These are phyloP conservation scores for Penicillium sp. DNA, from an alignment of 2,329 filamentous ascomycete genomes.

Conservation along the genomic window DNA sequence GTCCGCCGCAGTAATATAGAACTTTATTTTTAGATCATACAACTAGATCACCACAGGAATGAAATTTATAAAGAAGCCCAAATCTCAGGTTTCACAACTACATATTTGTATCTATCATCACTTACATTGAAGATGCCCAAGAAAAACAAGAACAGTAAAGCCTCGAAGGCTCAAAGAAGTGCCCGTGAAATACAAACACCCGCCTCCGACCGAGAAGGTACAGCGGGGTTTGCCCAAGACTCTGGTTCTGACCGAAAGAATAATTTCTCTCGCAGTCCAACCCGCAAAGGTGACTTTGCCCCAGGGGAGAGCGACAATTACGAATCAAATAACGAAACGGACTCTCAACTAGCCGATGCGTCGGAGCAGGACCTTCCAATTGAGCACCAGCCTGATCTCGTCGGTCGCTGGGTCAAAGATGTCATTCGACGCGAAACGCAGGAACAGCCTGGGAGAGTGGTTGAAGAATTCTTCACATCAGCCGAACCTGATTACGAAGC, in stretches of 20 bases:
- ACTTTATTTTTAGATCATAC: not conserved
- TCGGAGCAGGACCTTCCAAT: not conserved
- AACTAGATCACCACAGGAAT: not conserved
- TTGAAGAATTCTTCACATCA: constrained; percentile 5
- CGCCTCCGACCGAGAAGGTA: not conserved
- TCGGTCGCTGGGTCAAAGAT: not conserved
- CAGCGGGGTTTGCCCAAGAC: not conserved
- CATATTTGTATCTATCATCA: not conserved
- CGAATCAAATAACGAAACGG: not conserved
- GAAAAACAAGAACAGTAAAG: not conserved
- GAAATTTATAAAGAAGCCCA: not conserved
- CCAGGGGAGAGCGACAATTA: not conserved
- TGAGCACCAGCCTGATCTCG: not conserved
- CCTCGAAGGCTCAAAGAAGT: not conserved
- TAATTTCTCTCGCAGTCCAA: not conserved
- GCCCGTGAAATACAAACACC: not conserved
- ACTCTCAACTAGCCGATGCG: not conserved
- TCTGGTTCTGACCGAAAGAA: not conserved
- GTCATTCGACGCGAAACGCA: not conserved
- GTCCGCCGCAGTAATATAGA: too few species aligned
- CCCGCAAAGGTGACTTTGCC: not conserved
- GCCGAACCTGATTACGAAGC: constrained; percentile 2
- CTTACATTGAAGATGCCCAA: not conserved
- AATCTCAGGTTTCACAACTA: not conserved
- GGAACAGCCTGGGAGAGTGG: not conserved